Percentiles rank a stretch among this genome's conserved stretches.
Conservation (phyloP, 257 asterid species). For the Solanum pimpinellifolium region DNA sequence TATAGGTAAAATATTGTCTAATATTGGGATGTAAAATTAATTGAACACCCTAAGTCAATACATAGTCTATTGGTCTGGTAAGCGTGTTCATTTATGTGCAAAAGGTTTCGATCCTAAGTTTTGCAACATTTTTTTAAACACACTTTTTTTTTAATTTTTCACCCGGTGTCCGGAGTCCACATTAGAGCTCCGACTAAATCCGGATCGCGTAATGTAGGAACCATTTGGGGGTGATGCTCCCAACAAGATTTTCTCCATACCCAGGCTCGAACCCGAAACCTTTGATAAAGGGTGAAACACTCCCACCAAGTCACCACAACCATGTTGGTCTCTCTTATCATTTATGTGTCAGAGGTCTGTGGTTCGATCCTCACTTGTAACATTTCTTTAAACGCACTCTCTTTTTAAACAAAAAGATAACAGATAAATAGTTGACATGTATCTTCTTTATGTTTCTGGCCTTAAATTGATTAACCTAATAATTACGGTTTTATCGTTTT, state of each 20-base stretch:
- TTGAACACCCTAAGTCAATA: not conserved
- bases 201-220: too few species aligned
- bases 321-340: too few species aligned
- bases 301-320: too few species aligned
- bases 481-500: not conserved
- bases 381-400: not conserved
- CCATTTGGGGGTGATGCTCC: too few species aligned
- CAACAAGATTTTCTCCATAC: too few species aligned
- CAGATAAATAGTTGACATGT: not conserved
- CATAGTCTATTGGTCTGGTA: not conserved
- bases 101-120: too few species aligned
- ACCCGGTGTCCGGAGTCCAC: too few species aligned
- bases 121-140: too few species aligned
- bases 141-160: too few species aligned
- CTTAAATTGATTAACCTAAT: not conserved
- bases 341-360: not conserved
- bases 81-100: not conserved
- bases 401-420: not conserved
- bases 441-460: not conserved
- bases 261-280: too few species aligned
- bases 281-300: too few species aligned
- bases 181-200: too few species aligned
- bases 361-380: not conserved
- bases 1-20: not conserved
- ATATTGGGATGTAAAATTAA: not conserved